These are phyloP conservation scores for Aspergillus funiculosus DNA, from an alignment of 495 filamentous ascomycete species.

Conservation along the genomic window DNA sequence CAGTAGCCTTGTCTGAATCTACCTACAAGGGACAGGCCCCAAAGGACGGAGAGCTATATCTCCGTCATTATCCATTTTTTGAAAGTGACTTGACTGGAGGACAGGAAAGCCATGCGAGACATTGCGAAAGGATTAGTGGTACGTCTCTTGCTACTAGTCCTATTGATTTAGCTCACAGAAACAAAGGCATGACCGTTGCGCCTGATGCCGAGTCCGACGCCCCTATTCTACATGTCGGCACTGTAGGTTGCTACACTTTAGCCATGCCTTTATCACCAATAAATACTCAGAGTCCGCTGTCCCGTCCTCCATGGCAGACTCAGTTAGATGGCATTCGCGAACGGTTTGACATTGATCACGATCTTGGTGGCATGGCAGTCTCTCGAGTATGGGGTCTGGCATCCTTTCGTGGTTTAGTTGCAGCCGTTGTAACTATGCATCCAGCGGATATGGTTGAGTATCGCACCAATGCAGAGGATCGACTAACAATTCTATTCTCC, in stretches of 20 bases:
- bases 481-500: slow-evolving; percentile 34
- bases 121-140: slow-evolving; percentile 34
- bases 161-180: slow-evolving; percentile 7
- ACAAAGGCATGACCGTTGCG: slow-evolving; percentile 26
- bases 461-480: slow-evolving; percentile 34
- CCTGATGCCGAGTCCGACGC: slow-evolving; percentile 11
- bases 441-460: slow-evolving; percentile 52
- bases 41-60: neutral
- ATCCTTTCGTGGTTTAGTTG: slow-evolving; percentile 35
- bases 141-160: neutral
- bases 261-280: slow-evolving; percentile 8
- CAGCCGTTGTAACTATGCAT: slow-evolving; percentile 41
- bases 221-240: slow-evolving; percentile 28
- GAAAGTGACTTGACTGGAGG: slow-evolving; percentile 8
- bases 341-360: slow-evolving; percentile 40
- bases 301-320: slow-evolving; percentile 28
- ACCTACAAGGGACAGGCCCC: slow-evolving; percentile 14
- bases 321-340: slow-evolving; percentile 31
- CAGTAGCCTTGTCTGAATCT: slow-evolving; percentile 18
- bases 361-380: slow-evolving; percentile 38
- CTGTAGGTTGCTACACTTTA: slow-evolving; percentile 24
- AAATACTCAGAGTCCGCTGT: neutral
- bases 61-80: slow-evolving; percentile 22
- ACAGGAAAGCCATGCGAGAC: slow-evolving; percentile 7
- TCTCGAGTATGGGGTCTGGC: slow-evolving; percentile 48